Evolutionary conservation across 176 grass and related monocot genomes (phyloP).

Genomic region (Oryza officinalis): DNA sequence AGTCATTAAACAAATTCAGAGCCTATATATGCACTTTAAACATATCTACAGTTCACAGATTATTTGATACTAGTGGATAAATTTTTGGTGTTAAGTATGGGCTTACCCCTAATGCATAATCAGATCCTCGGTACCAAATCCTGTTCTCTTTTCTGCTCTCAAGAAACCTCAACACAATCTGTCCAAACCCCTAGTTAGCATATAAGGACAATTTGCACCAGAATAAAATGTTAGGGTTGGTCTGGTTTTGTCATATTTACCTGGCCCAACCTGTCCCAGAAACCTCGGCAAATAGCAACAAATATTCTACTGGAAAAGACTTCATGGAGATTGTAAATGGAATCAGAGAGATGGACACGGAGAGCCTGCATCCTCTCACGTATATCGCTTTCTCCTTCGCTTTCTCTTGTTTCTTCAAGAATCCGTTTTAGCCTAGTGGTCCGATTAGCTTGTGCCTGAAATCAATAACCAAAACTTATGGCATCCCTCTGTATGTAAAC

Average conservation of each 20-base stretch:
- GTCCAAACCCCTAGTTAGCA: conserved; percentile 27
- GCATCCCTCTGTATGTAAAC: neutral
- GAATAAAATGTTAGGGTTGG: neutral
- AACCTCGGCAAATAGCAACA: conserved; percentile 83
- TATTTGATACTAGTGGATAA: neutral
- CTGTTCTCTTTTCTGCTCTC: conserved; percentile 97
- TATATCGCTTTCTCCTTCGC: conserved; percentile 77
- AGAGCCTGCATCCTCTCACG: conserved; percentile 81
- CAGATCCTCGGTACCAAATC: conserved; percentile 84
- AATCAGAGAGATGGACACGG: conserved; percentile 67
- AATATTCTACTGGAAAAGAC: conserved; percentile 91
- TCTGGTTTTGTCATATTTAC: conserved; percentile 40
- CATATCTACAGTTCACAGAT: neutral
- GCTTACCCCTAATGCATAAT: conserved; percentile 82
- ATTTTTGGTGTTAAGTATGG: neutral
- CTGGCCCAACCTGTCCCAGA: conserved; percentile 91
- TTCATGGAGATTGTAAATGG: conserved; percentile 74
- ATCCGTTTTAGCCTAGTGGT: conserved; percentile 74
- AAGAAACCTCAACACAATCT: conserved; percentile 85
- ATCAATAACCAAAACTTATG: conserved; percentile 19
- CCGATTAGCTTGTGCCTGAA: conserved; percentile 70
- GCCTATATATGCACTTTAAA: neutral
- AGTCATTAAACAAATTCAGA: neutral
- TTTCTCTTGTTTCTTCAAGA: conserved; percentile 87
- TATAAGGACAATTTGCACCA: neutral